Percentiles rank a stretch among this genome's conserved stretches.
Evolutionary conservation across 495 filamentous ascomycete genomes (phyloP).

Genomic region (Terfezia claveryi): DNA sequence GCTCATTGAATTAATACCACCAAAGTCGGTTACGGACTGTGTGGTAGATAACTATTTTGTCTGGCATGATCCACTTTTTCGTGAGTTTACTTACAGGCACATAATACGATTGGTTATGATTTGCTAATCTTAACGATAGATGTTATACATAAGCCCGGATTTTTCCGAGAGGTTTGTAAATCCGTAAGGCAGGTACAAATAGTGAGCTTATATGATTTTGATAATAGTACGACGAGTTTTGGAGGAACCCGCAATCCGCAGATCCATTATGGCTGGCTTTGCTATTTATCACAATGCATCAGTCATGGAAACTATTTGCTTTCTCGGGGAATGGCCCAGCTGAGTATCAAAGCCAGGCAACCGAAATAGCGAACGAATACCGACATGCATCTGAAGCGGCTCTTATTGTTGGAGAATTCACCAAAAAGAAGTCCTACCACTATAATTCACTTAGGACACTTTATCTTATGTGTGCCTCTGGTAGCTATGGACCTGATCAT

Average conservation of each 20-base stretch:
- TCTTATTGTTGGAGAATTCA: conserved; percentile 69
- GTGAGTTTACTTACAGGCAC: conserved; percentile 23
- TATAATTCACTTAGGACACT: conserved; percentile 57
- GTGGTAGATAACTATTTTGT: conserved; percentile 56
- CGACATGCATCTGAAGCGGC: conserved; percentile 68
- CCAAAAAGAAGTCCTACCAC: conserved; percentile 51
- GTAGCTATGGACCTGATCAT: conserved; percentile 58
- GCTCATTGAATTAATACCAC: conserved; percentile 56
- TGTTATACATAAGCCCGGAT: conserved; percentile 69
- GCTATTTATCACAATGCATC: conserved; percentile 65
- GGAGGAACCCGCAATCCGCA: conserved; percentile 61
- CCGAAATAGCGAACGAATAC: conserved; percentile 62
- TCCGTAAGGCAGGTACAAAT: no score
- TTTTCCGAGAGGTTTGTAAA: conserved; percentile 27
- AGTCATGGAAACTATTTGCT: conserved; percentile 80
- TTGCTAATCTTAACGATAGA: conserved; percentile 34
- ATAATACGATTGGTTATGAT: conserved; percentile 8
- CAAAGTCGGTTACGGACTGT: conserved; percentile 50
- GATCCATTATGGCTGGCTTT: conserved; percentile 76
- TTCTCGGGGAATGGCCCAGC: conserved; percentile 78
- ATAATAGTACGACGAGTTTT: conserved; percentile 66
- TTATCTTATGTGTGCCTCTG: conserved; percentile 64
- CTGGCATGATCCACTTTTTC: conserved; percentile 52
- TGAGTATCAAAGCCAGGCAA: conserved; percentile 46
- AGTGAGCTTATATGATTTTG: no score